Base-by-base conservation (phyloP, 139 green algal genomes). In the Chlorella sp. region DNA sequence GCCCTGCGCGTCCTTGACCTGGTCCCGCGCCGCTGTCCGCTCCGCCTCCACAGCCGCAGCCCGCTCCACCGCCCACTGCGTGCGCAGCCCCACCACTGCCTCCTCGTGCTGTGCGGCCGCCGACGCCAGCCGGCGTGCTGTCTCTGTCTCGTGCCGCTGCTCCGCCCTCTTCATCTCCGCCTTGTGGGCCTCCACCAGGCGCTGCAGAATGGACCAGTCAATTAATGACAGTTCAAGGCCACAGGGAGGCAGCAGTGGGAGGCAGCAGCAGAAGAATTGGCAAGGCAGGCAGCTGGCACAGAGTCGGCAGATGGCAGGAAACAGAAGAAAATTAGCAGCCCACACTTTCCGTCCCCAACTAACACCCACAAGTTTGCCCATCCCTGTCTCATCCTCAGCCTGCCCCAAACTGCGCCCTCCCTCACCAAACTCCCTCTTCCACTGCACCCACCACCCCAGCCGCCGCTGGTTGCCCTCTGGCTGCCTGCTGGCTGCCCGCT, bases 161-260 rank as follows among this genome's bases (percentile, higher is more conserved):
- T 81, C 76, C 3, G 68, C 84, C 37, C 40, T 39, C 42, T 84
- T 83, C 78, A 94, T 73, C 36, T 95, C 93, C 21, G 79, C 92
- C 77, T 93, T 93, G 66, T 94, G 91, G 86, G 91, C 91, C 36
- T 83, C 68, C 32, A 95, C 90, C 83, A 96, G 85, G 1, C 85
- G 48, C 90, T 95, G 91, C 48, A 73, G 61, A 26, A 11, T 14
- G 79, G n/a, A n/a, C n/a, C n/a, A n/a, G n/a, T n/a, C 37, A 84
- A n/a, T n/a, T n/a, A n/a, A n/a, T n/a, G n/a, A n/a, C n/a, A n/a
- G n/a, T n/a, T n/a, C n/a, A n/a, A n/a, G n/a, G n/a, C n/a, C n/a
- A n/a, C 11, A 80, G 15, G 30, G 30, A n/a, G 75, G 32, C 19
- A 48, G 22, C 19, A 5, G 32, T 48, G 75, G 9, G 36, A 9